phyloP scores from a whole-genome alignment of 148 eudicot species.

The Rhododendron ovatum region DNA sequence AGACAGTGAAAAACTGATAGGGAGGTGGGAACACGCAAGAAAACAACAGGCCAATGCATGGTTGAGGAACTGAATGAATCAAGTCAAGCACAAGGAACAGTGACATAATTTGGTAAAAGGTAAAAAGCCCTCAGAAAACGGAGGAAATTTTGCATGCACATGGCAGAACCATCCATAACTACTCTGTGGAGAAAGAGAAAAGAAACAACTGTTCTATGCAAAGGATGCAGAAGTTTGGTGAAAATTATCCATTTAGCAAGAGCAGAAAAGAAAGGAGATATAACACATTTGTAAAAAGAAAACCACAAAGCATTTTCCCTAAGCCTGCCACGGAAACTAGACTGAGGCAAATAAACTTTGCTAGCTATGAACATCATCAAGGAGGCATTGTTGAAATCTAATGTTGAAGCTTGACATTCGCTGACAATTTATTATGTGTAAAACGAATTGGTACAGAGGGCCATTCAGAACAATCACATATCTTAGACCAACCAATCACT shows the following conservation, averaged over 20 bases:
- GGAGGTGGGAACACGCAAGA: neutral
- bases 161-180: neutral
- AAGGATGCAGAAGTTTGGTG: neutral
- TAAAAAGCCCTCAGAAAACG: neutral
- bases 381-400: neutral
- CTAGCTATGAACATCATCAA: neutral
- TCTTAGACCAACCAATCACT: neutral
- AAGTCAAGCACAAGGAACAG: neutral
- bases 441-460: neutral
- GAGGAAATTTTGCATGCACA: neutral
- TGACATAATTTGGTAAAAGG: neutral
- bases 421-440: neutral
- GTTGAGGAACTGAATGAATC: neutral
- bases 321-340: neutral
- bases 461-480: neutral
- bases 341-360: neutral
- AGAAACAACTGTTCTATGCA: neutral
- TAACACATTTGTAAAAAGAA: neutral
- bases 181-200: neutral
- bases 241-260: neutral
- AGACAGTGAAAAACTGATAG: neutral
- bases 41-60: neutral
- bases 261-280: neutral
- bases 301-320: neutral
- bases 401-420: neutral